Base-by-base conservation (phyloP, 2,329 filamentous ascomycete genomes). In the Claviceps fusiformis region DNA sequence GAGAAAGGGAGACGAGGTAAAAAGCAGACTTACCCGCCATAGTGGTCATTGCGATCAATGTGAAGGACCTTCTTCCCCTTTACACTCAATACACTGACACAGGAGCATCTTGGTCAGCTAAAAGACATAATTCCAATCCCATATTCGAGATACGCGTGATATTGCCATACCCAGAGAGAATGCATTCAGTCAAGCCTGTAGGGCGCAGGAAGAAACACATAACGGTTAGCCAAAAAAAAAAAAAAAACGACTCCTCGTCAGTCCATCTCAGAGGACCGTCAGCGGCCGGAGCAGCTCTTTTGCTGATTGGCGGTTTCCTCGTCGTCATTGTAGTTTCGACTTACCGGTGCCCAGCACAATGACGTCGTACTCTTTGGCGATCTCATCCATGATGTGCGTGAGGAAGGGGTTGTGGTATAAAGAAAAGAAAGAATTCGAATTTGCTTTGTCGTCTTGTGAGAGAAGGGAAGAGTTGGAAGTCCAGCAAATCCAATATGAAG, bases 21-120 rank as follows among this genome's bases (percentile, higher is more conserved):
- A 33, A 8, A 9, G 24, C 2, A 37, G 35, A 54, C 87, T 67
- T 76, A 95, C 91, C 89, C 93, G 81, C 93, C 93, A 69, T 96
- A 97, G 78, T 97, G 91, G 71, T 95, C 89, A 71, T 97, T 97
- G 70, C 91, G 86, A 76, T 97, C 93, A 71, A 98, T 95, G 77
- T 98, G 93, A 62, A 98, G 82, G 68, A 98, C 93, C 79, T 97
- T 97, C 80, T 95, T 92, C 72, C 92, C 92, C 80, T 97, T 96
- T 67, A 97, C 92, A 77, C 90, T 95, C 70, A 97, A 77, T 59
- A 98, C 91, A 73, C 91, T 70, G 54, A 41, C 57, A 41, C 29
- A 31, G 54, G 17, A 24, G 27, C 37, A 2, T 44, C 39, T 44
- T 90, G 65, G 65, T 58, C 61, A 52, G 59, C 48, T 51, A 46